These are phyloP conservation scores for Skeletonema menzelii DNA, from an alignment of 108 stramenopile genomes.

Conservation along the genomic window DNA sequence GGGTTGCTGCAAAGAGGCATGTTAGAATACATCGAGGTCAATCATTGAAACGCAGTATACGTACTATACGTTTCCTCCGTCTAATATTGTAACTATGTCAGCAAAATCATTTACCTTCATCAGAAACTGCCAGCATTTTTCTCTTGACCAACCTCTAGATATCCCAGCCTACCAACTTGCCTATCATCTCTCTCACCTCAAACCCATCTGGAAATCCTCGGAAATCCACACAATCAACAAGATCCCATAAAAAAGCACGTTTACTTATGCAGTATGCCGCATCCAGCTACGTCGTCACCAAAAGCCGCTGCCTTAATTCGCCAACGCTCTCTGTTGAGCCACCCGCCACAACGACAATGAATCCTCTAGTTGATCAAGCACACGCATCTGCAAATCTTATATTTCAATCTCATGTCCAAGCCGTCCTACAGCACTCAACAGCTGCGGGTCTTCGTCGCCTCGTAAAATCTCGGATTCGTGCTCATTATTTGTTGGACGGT, in stretches of 20 bases:
- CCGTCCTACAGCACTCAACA: constrained; percentile 11
- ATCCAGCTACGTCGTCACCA: not conserved
- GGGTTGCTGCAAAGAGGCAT: not conserved
- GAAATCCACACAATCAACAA: no score
- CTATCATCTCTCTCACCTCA: no score
- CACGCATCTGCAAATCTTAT: not conserved
- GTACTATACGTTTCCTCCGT: not conserved
- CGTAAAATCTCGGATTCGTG: not conserved
- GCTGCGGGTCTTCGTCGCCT: constrained; percentile 5
- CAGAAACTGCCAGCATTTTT: no score
- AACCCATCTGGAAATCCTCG: no score
- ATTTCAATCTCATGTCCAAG: constrained; percentile 5
- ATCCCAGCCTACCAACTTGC: no score
- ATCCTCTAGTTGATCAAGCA: constrained; percentile 10
- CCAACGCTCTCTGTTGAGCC: not conserved
- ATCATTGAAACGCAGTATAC: not conserved
- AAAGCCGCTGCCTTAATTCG: not conserved
- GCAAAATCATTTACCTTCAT: no score
- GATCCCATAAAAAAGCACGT: not conserved
- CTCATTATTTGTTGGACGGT: no score
- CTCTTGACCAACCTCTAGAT: no score
- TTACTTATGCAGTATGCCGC: no score
- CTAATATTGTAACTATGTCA: not conserved
- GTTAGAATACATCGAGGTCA: not conserved
- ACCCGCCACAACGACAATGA: not conserved